These are phyloP conservation scores for Heterobasidion irregulare DNA, from an alignment of 1,284 basidiomycete species.

Conservation along the genomic window DNA sequence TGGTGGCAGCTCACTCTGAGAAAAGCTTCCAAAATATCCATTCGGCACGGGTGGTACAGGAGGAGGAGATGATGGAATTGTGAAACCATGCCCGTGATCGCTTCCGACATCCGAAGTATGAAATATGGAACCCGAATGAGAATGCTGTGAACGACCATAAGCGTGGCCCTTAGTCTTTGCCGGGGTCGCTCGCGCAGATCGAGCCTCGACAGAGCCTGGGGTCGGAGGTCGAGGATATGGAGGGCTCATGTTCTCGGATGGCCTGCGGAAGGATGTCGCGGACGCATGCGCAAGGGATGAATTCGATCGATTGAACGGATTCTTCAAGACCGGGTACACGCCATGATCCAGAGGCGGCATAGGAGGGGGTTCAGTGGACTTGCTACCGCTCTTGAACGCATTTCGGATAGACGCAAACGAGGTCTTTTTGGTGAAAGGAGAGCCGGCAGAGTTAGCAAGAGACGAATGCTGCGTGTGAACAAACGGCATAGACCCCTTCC, in stretches of 20 bases:
- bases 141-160: conserved; percentile 61
- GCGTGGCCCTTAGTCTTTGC: conserved; percentile 47
- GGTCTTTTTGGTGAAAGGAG: conserved; percentile 69
- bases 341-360: conserved; percentile 60
- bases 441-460: conserved; percentile 38
- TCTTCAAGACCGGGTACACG: conserved; percentile 61
- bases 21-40: conserved; percentile 31
- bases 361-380: conserved; percentile 45
- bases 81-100: conserved; percentile 45
- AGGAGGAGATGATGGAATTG: conserved; percentile 51
- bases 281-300: conserved; percentile 49
- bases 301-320: conserved; percentile 73
- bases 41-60: conserved; percentile 70
- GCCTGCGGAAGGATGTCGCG: conserved; percentile 20
- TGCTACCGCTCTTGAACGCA: conserved; percentile 72
- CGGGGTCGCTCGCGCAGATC: conserved; percentile 26
- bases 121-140: conserved; percentile 64
- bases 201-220: conserved; percentile 43
- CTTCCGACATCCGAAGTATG: conserved; percentile 63
- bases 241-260: conserved; percentile 31
- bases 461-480: conserved; percentile 66
- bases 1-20: conserved; percentile 38
- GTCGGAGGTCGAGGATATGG: conserved; percentile 52
- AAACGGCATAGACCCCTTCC: conserved; percentile 43
- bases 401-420: conserved; percentile 85